Evolutionary conservation across 129 eudicot species (phyloP).

Genomic region (Saposhnikovia divaricata): DNA sequence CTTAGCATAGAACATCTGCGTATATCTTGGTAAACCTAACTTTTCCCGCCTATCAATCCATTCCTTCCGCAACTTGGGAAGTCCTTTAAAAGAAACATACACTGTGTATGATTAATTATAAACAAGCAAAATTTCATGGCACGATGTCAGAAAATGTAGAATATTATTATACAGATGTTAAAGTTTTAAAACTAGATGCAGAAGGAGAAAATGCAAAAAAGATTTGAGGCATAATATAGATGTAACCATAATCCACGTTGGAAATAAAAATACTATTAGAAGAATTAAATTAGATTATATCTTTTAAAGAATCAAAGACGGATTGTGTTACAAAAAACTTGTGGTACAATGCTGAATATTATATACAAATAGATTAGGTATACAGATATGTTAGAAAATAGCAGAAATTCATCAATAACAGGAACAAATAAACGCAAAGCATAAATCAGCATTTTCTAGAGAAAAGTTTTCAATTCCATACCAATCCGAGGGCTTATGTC

Average conservation of each 20-base stretch:
- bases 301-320: neutral
- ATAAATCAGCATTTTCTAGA: neutral
- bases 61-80: slow-evolving; percentile 82
- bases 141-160: neutral
- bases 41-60: slow-evolving; percentile 85
- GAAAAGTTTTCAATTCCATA: slow-evolving; percentile 13
- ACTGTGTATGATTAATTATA: neutral
- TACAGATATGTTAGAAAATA: neutral
- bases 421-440: neutral
- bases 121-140: neutral
- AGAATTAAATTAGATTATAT: neutral
- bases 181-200: neutral
- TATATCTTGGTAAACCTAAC: slow-evolving; percentile 64
- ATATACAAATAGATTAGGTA: neutral
- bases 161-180: neutral
- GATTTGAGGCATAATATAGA: neutral
- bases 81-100: slow-evolving; percentile 33
- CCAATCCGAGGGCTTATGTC: slow-evolving; percentile 76
- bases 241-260: neutral
- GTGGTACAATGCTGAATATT: neutral
- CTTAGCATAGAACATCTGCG: slow-evolving; percentile 96
- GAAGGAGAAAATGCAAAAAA: neutral
- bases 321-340: neutral
- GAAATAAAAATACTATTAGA: neutral
- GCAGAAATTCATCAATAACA: neutral